phyloP scores from a whole-genome alignment of 257 asterid genomes.

The Ehretia macrophylla region DNA sequence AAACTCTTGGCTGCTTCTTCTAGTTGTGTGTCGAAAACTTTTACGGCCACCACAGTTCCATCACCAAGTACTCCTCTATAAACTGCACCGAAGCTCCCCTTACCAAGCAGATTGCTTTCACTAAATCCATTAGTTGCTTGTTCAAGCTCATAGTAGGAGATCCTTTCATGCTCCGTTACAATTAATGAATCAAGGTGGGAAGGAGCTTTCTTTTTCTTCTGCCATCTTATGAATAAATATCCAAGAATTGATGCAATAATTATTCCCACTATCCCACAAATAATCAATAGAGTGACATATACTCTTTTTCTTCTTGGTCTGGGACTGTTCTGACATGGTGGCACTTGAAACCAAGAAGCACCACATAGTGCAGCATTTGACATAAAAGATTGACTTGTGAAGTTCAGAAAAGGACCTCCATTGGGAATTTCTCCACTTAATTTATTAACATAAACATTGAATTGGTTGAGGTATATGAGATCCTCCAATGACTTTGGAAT shows the following conservation, averaged over 20 bases:
- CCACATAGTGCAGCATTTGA: conserved; percentile 20
- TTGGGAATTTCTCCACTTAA: conserved; percentile 10
- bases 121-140: conserved; percentile 34
- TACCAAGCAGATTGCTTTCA: conserved; percentile 37
- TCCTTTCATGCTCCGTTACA: conserved; percentile 16
- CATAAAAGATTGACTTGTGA: background rate
- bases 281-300: background rate
- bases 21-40: conserved; percentile 28
- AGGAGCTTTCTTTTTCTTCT: background rate
- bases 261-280: background rate
- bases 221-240: background rate
- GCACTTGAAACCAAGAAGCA: background rate
- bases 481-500: conserved; percentile 14
- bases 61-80: conserved; percentile 29
- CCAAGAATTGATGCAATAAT: background rate
- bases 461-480: background rate
- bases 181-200: background rate
- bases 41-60: conserved; percentile 35
- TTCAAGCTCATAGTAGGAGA: conserved; percentile 33
- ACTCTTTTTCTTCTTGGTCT: background rate
- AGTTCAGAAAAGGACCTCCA: conserved; percentile 1
- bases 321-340: conserved; percentile 1
- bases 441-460: conserved; percentile 2
- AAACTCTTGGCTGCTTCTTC: conserved; percentile 8
- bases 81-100: background rate